Base-by-base conservation (phyloP, 2,329 filamentous ascomycete genomes). In the Penicillium aurantiogriseum region DNA sequence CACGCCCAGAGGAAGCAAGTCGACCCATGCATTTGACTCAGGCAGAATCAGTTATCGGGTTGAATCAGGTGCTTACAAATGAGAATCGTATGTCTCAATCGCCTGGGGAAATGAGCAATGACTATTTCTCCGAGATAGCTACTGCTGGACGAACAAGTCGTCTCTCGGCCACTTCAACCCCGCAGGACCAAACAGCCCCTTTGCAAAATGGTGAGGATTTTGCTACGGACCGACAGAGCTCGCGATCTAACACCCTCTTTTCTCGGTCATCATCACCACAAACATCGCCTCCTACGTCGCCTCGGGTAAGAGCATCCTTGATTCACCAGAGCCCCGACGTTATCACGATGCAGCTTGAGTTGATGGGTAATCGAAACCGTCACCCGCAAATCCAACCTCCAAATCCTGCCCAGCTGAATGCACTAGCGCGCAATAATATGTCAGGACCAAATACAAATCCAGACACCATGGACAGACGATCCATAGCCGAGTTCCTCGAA, bases 261-360 rank as follows among this genome's bases (percentile, higher is more conserved):
- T 77, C 76, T 39, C 74, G 63, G 9, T 68, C 71, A 40, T 74
- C 74, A 21, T 77, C 74, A 39, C 72, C 75, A 8, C 71, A 70
- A 42, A 72, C 74, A n/a, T 77, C 75, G 10, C 74, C 74, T 17
- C 74, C 72, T 29, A 70, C 70, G 7, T 78, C 76, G 5, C 76
- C 76, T 46, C 74, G 70, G 6, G 74, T 78, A 21, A 67, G 76
- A 47, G 76, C 76, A 29, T 77, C 76, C 1, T 63, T 78, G 25
- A 73, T 77, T 19, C 75, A 77, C 57, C 74, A 76, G 45, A 75
- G 75, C 52, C 73, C 76, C 1, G 75, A 77, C 56, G 68, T 76
- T 2, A 76, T 77, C 46, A 78, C 76, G 4, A 77, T 78, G 76
- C 75, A 78, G 49, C 60, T 78, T 39, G 75, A 77, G 50, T 62